These are phyloP conservation scores for Ilex asprella DNA, from an alignment of 257 asterid species.

Conservation along the genomic window DNA sequence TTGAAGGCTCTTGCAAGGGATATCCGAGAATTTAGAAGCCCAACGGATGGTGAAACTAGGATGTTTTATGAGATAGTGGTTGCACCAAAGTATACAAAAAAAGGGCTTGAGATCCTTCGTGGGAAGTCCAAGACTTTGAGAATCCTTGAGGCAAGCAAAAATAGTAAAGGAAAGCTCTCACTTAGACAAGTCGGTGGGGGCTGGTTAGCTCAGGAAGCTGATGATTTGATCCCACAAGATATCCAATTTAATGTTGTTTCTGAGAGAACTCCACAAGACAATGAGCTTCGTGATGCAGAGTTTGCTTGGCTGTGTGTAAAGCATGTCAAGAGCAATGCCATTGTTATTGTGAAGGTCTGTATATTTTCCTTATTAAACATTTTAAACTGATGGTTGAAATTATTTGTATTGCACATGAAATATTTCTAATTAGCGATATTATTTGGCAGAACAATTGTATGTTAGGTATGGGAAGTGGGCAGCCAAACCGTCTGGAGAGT, in stretches of 20 bases:
- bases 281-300: slow-evolving; percentile 68
- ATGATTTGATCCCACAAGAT: slow-evolving; percentile 79
- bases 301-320: slow-evolving; percentile 94
- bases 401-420: slow-evolving; percentile 5
- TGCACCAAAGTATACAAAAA: slow-evolving; percentile 76
- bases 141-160: slow-evolving; percentile 82
- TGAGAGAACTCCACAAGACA: slow-evolving; percentile 53
- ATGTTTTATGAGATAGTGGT: slow-evolving; percentile 94
- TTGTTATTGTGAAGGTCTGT: slow-evolving; percentile 82
- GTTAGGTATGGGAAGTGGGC: slow-evolving; percentile 99
- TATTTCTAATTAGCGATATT: slow-evolving; percentile 2
- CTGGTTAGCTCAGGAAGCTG: slow-evolving; percentile 96
- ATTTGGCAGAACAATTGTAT: slow-evolving; percentile 59
- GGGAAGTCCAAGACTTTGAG: slow-evolving; percentile 94
- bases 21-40: slow-evolving; percentile 90
- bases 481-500: slow-evolving; percentile 92
- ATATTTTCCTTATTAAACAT: neutral
- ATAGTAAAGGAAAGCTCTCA: slow-evolving; percentile 70
- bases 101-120: slow-evolving; percentile 89
- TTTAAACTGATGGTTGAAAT: slow-evolving; percentile 1
- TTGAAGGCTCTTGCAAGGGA: slow-evolving; percentile 83
- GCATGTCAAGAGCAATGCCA: slow-evolving; percentile 97
- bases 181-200: slow-evolving; percentile 98
- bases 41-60: slow-evolving; percentile 82
- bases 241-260: slow-evolving; percentile 65